phyloP scores from a whole-genome alignment of 2,329 filamentous ascomycete genomes.

The Claviceps spartinae region DNA sequence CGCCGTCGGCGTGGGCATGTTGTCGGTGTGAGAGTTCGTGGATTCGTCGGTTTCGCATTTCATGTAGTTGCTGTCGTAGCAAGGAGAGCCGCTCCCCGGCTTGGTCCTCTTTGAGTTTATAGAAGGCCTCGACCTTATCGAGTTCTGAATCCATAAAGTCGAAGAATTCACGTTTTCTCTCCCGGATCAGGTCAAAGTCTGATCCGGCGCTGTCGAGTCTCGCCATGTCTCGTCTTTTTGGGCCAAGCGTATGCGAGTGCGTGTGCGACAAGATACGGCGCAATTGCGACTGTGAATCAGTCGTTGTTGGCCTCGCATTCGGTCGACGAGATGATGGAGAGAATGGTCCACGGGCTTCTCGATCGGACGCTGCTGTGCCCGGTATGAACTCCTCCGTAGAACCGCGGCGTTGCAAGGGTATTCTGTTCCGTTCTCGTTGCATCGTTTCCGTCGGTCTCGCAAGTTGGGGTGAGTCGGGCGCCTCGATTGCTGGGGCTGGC shows the following conservation, averaged over 20 bases:
- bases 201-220: slow-evolving; percentile 30
- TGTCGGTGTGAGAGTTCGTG: slow-evolving; percentile 48
- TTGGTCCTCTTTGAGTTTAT: slow-evolving; percentile 76
- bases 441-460: slow-evolving; percentile 8
- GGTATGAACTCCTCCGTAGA: slow-evolving; percentile 16
- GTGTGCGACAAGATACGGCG: slow-evolving; percentile 23
- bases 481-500: slow-evolving; percentile 38
- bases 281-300: slow-evolving; percentile 18
- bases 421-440: slow-evolving; percentile 11
- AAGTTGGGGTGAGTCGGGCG: slow-evolving; percentile 17
- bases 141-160: slow-evolving; percentile 71
- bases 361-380: slow-evolving; percentile 8
- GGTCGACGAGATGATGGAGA: slow-evolving; percentile 9
- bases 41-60: slow-evolving; percentile 76
- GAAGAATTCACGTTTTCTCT: slow-evolving; percentile 74
- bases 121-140: slow-evolving; percentile 85
- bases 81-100: slow-evolving; percentile 57
- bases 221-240: slow-evolving; percentile 7
- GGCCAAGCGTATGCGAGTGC: not conserved
- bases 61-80: slow-evolving; percentile 74
- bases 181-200: slow-evolving; percentile 48
- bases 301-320: slow-evolving; percentile 1
- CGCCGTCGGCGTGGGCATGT: slow-evolving; percentile 16
- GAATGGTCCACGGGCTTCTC: not conserved
- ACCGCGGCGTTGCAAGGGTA: slow-evolving; percentile 22